Percentiles rank a stretch among this genome's conserved stretches.
Conservation (phyloP, 2,329 filamentous ascomycete species). For the Talaromyces albobiverticillius region DNA sequence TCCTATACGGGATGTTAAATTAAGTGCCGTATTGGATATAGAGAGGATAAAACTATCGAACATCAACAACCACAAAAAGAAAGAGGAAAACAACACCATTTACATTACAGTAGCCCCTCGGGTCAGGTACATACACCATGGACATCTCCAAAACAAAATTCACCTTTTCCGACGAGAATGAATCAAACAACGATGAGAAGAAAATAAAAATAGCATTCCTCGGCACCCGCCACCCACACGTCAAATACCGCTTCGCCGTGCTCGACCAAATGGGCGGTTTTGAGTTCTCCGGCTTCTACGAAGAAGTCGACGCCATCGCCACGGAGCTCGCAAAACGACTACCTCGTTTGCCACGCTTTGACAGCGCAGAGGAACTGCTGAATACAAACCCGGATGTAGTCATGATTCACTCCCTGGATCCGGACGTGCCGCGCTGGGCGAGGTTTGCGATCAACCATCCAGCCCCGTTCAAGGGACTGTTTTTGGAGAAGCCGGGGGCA, state of each 20-base stretch:
- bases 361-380: conserved; percentile 13
- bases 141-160: conserved; percentile 18
- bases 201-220: conserved; percentile 19
- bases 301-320: conserved; percentile 17
- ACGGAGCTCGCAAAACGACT: conserved; percentile 15
- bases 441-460: conserved; percentile 18
- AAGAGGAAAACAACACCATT: not conserved
- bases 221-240: conserved; percentile 18
- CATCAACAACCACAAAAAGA: not conserved
- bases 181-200: conserved; percentile 6
- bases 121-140: too few species aligned
- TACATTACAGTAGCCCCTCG: too few species aligned
- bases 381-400: conserved; percentile 20
- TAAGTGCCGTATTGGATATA: too few species aligned
- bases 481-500: conserved; percentile 19
- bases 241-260: conserved; percentile 20
- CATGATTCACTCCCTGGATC: conserved; percentile 20
- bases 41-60: too few species aligned
- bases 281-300: conserved; percentile 19
- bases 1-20: too few species aligned
- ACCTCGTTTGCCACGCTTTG: conserved; percentile 17
- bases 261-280: conserved; percentile 20
- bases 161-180: conserved; percentile 17
- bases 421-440: conserved; percentile 19
- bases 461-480: conserved; percentile 17